These are phyloP conservation scores for Serendipita vermifera DNA, from an alignment of 768 basidiomycete genomes.

Conservation along the genomic window DNA sequence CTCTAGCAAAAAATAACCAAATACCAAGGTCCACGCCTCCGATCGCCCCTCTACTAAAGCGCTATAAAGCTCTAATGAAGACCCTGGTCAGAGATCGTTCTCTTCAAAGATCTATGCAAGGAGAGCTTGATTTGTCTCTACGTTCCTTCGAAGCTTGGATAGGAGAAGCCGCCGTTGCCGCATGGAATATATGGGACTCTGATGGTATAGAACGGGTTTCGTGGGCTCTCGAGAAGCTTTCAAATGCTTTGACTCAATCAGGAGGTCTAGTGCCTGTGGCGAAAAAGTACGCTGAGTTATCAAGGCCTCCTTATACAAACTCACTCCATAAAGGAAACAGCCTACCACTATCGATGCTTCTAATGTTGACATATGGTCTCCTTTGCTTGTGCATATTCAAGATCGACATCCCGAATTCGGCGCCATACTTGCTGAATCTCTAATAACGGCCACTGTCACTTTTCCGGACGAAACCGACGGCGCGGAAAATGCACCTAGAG, in stretches of 20 bases:
- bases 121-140: conserved; percentile 36
- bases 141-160: conserved; percentile 70
- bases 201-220: conserved; percentile 43
- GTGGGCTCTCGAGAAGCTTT: conserved; percentile 57
- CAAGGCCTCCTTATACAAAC: conserved; percentile 9
- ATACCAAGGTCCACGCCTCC: conserved; percentile 39
- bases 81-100: conserved; percentile 51
- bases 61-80: conserved; percentile 62
- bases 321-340: neutral
- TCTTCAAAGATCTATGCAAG: conserved; percentile 36
- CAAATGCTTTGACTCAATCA: conserved; percentile 50
- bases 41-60: conserved; percentile 52
- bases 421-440: conserved; percentile 28
- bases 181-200: conserved; percentile 22
- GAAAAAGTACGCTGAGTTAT: conserved; percentile 44
- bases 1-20: conserved; percentile 19
- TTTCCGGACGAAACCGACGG: conserved; percentile 13
- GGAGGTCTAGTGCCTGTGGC: conserved; percentile 73
- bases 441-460: neutral
- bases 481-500: conserved; percentile 23
- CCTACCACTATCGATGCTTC: neutral
- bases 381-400: conserved; percentile 46
- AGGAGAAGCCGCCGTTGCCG: conserved; percentile 53
- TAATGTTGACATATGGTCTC: conserved; percentile 41
- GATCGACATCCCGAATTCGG: conserved; percentile 44